A percentile compares a stretch with the other conserved stretches of the same genome.
Conservation (phyloP, 495 filamentous ascomycete genomes). For the Xylaria sp. region DNA sequence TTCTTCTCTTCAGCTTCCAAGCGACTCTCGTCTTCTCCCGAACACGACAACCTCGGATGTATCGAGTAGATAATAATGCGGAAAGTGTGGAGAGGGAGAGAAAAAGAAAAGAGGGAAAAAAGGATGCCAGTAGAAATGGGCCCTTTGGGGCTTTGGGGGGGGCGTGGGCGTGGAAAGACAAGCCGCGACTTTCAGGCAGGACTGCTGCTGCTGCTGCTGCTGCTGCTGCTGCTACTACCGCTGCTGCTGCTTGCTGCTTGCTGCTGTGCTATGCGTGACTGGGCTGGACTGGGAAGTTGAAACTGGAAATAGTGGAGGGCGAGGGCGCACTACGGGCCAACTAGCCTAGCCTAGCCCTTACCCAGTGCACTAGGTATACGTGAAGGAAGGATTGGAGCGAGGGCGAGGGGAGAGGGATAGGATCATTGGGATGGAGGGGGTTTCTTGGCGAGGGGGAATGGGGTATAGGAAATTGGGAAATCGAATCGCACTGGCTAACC, state of each 20-base stretch:
- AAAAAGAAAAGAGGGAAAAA: constrained; percentile 27
- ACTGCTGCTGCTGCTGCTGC: constrained; percentile 6
- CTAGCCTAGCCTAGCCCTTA: constrained; percentile 32
- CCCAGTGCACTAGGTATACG: constrained; percentile 27
- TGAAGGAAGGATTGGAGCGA: constrained; percentile 28
- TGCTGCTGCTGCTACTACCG: constrained; percentile 1
- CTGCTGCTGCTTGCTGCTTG: neutral
- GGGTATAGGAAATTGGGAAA: constrained; percentile 19
- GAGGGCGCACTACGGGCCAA: constrained; percentile 29
- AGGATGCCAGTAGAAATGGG: constrained; percentile 18
- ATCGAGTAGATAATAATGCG: constrained; percentile 23
- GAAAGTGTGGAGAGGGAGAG: constrained; percentile 28
- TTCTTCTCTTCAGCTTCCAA: constrained; percentile 33
- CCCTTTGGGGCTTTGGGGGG: no score
- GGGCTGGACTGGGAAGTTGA: constrained; percentile 26
- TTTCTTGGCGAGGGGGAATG: constrained; percentile 36
- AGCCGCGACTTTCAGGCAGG: constrained; percentile 24
- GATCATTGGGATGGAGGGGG: constrained; percentile 39
- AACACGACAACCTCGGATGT: constrained; percentile 29
- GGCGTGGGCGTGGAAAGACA: constrained; percentile 11
- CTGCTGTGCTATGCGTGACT: constrained; percentile 15
- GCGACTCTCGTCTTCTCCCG: constrained; percentile 31
- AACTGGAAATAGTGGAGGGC: constrained; percentile 31
- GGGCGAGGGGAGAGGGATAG: constrained; percentile 27
- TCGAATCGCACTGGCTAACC: constrained; percentile 13